Percentiles rank a stretch among this genome's conserved stretches.
Evolutionary conservation across 805 yeast species (phyloP).

Genomic region (Candida namnaoensis): DNA sequence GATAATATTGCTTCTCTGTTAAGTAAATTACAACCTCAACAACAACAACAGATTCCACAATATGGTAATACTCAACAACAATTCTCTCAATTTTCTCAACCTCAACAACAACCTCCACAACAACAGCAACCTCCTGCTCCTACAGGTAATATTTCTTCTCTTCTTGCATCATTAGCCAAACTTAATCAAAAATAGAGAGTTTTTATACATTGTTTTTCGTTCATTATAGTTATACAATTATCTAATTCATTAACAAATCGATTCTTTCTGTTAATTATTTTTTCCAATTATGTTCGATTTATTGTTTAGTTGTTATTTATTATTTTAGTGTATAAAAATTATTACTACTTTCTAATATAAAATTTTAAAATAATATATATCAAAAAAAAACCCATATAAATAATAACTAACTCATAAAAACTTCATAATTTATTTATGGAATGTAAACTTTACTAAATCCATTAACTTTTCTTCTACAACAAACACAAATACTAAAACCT

Average conservation of each 20-base stretch:
- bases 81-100: slow-evolving; percentile 1
- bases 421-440: slow-evolving; percentile 9
- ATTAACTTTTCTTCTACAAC: slow-evolving; percentile 74
- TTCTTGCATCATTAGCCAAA: slow-evolving; percentile 28
- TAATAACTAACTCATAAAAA: too few species aligned
- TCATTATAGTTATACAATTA: too few species aligned
- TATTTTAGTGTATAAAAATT: too few species aligned
- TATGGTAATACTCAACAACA: slow-evolving; percentile 2
- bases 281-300: too few species aligned
- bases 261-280: too few species aligned
- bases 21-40: slow-evolving; percentile 10
- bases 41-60: slow-evolving; percentile 9
- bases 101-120: slow-evolving; percentile 1
- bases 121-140: slow-evolving; percentile 5
- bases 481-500: slow-evolving; percentile 72
- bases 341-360: too few species aligned
- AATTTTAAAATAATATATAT: too few species aligned
- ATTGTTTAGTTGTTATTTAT: too few species aligned
- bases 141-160: slow-evolving; percentile 11
- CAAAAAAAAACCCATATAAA: too few species aligned
- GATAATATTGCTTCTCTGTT: background rate
- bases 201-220: too few species aligned
- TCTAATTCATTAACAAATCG: too few species aligned
- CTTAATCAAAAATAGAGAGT: slow-evolving; percentile 3
- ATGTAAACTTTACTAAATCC: slow-evolving; percentile 31